Evolutionary conservation across 2,329 filamentous ascomycete genomes (phyloP).

Genomic region (Thelonectria olida): DNA sequence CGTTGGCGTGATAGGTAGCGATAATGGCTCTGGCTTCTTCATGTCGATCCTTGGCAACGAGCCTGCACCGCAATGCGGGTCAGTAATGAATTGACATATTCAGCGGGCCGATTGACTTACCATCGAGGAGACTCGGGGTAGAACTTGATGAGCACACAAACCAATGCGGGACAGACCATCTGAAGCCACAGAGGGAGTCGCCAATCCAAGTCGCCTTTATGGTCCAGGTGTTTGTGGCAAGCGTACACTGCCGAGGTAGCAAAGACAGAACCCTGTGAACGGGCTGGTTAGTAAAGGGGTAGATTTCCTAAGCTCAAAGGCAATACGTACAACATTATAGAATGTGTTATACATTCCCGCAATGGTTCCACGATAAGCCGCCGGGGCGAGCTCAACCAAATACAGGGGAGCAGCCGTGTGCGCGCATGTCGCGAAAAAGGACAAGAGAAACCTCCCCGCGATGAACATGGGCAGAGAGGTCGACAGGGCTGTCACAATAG

Average conservation of each 20-base stretch:
- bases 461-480: constrained; percentile 58
- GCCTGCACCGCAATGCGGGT: constrained; percentile 1
- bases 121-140: constrained; percentile 70
- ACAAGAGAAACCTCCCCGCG: constrained; percentile 58
- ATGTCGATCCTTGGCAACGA: constrained; percentile 17
- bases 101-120: constrained; percentile 32
- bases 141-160: constrained; percentile 49
- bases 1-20: constrained; percentile 59
- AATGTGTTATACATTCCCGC: constrained; percentile 61
- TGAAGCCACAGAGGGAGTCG: constrained; percentile 28
- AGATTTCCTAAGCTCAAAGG: neutral
- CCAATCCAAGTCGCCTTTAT: constrained; percentile 27
- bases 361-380: constrained; percentile 65
- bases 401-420: constrained; percentile 67
- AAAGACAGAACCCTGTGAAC: constrained; percentile 36
- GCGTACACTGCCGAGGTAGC: constrained; percentile 27
- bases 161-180: constrained; percentile 27
- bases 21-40: constrained; percentile 11
- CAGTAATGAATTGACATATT: neutral
- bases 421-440: constrained; percentile 65
- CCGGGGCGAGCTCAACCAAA: constrained; percentile 68
- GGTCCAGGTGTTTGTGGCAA: constrained; percentile 16
- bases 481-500: constrained; percentile 58
- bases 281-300: neutral
- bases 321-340: constrained; percentile 44